phyloP scores from a whole-genome alignment of 1,139 yeast genomes.

The Saccharomyces pastorianus region DNA sequence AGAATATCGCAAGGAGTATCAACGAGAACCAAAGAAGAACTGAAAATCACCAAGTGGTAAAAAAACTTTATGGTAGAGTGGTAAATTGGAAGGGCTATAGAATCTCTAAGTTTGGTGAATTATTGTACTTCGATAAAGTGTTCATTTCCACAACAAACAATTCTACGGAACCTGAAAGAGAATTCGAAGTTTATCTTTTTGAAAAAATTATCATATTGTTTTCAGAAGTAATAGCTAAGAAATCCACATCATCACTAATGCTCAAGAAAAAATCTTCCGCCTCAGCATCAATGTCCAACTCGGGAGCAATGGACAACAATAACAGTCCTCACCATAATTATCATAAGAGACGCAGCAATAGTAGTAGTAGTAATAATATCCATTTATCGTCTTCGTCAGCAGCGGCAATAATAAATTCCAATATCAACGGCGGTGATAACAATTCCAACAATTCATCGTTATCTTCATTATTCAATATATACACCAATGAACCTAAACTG shows the following conservation, averaged over 20 bases:
- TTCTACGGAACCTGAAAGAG: constrained; percentile 63
- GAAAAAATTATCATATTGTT: constrained; percentile 82
- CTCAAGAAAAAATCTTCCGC: constrained; percentile 26
- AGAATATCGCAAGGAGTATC: constrained; percentile 72
- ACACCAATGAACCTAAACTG: constrained; percentile 30
- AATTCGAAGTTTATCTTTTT: constrained; percentile 81
- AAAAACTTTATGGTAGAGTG: constrained; percentile 63
- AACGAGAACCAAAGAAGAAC: constrained; percentile 92
- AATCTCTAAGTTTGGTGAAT: constrained; percentile 73
- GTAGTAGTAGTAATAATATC: background rate
- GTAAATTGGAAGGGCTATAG: constrained; percentile 93
- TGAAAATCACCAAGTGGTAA: constrained; percentile 70
- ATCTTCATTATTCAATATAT: constrained; percentile 8
- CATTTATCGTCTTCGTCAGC: background rate
- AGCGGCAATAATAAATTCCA: background rate
- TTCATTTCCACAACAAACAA: constrained; percentile 44
- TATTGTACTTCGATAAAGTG: constrained; percentile 68
- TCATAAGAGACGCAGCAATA: constrained; percentile 1
- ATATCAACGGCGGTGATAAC: background rate
- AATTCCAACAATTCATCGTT: constrained; percentile 5
- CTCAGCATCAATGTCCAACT: constrained; percentile 11
- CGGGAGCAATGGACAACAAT: background rate
- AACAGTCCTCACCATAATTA: background rate
- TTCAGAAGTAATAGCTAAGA: constrained; percentile 40
- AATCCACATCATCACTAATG: constrained; percentile 29